A percentile compares a stretch with the other conserved stretches of the same genome.
Evolutionary conservation across 306 rosid species (phyloP).

Genomic region (Mucuna pruriens): DNA sequence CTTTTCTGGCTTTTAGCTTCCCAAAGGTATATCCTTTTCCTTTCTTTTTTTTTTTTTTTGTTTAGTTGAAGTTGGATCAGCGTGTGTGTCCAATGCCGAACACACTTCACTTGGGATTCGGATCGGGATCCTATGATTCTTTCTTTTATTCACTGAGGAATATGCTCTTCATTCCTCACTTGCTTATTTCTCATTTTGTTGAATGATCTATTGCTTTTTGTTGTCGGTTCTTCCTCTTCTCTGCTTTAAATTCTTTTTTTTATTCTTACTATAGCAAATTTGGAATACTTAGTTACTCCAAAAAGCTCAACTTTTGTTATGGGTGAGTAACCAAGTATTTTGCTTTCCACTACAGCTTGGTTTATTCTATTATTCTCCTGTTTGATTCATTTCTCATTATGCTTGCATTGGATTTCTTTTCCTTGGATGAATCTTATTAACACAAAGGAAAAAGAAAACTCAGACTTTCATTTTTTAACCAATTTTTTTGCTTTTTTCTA

Average conservation of each 20-base stretch:
- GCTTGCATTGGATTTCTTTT: background rate
- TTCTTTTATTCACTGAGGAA: background rate
- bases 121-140: constrained; percentile 17
- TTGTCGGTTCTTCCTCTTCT: constrained; percentile 11
- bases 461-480: background rate
- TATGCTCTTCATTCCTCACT: constrained; percentile 1
- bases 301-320: constrained; percentile 26
- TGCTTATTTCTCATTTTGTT: background rate
- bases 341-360: background rate
- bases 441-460: background rate
- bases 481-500: background rate
- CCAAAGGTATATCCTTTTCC: background rate
- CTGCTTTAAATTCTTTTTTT: background rate
- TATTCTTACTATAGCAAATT: background rate
- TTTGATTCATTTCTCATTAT: constrained; percentile 2
- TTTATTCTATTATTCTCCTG: constrained; percentile 16
- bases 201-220: constrained; percentile 1
- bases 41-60: background rate
- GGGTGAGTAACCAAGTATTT: background rate
- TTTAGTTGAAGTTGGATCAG: background rate
- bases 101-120: background rate
- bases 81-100: constrained; percentile 31
- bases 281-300: background rate
- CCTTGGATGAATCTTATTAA: background rate
- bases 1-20: background rate